These are phyloP conservation scores for Magnolia sinica DNA, from an alignment of 164 flowering plant species.

Conservation along the genomic window DNA sequence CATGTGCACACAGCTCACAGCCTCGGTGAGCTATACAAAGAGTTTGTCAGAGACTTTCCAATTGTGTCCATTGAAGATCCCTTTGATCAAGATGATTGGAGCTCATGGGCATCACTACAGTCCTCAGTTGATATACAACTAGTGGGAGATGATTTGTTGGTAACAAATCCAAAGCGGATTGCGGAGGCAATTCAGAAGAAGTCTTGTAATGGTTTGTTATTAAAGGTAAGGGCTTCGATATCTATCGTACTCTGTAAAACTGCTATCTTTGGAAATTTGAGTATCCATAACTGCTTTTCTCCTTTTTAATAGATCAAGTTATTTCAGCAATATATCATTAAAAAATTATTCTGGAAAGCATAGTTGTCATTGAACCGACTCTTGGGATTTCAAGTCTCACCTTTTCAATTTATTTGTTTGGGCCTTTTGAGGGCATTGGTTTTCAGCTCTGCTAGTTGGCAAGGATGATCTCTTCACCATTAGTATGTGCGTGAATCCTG, in stretches of 20 bases:
- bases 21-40: conserved; percentile 75
- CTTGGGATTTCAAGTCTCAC: no score
- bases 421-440: no score
- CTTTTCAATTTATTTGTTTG: no score
- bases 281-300: no score
- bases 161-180: conserved; percentile 93
- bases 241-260: background rate
- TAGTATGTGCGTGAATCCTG: no score
- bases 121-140: conserved; percentile 86
- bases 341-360: background rate
- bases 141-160: conserved; percentile 97
- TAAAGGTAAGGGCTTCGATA: conserved; percentile 54
- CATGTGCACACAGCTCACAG: conserved; percentile 62
- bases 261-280: no score
- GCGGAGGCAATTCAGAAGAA: conserved; percentile 80
- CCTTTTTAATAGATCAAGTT: no score
- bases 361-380: no score
- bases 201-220: conserved; percentile 82
- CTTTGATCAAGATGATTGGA: conserved; percentile 99
- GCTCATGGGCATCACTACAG: conserved; percentile 75
- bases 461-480: no score
- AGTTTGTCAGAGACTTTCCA: conserved; percentile 83
- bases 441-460: no score
- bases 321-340: no score
- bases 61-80: conserved; percentile 99